Conservation (phyloP, 208 protist genomes). For the Trypanosoma boissoni region DNA sequence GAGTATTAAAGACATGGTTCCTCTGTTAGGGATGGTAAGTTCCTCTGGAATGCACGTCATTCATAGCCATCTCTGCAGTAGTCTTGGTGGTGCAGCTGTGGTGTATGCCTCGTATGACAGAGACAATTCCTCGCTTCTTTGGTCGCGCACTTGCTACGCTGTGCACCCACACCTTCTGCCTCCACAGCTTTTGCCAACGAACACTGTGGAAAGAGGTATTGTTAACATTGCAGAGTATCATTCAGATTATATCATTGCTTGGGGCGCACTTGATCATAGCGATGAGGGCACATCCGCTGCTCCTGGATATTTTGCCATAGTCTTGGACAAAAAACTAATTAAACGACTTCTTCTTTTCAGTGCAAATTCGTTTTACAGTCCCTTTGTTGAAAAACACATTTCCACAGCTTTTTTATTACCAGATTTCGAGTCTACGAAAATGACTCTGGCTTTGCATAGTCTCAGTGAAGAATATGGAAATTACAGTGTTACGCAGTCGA, state of each 20-base stretch:
- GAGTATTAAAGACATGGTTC: slow-evolving; percentile 22
- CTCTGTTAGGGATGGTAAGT: background rate
- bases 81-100: slow-evolving; percentile 13
- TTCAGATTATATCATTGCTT: slow-evolving; percentile 24
- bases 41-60: background rate
- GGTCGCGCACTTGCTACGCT: slow-evolving; percentile 1
- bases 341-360: slow-evolving; percentile 41
- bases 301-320: slow-evolving; percentile 17
- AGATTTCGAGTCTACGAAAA: slow-evolving; percentile 8
- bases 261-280: slow-evolving; percentile 7
- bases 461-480: slow-evolving; percentile 23
- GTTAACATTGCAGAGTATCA: slow-evolving; percentile 19
- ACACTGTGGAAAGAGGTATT: background rate
- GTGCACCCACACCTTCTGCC: background rate
- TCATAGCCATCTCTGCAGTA: slow-evolving; percentile 8
- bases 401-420: slow-evolving; percentile 37
- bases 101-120: slow-evolving; percentile 17
- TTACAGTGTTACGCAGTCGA: slow-evolving; percentile 31
- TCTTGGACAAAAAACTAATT: slow-evolving; percentile 39
- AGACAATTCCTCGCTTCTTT: slow-evolving; percentile 4
- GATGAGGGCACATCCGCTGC: background rate
- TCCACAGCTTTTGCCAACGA: background rate
- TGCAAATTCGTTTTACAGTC: slow-evolving; percentile 38
- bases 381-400: slow-evolving; percentile 35
- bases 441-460: slow-evolving; percentile 42